These are phyloP conservation scores for Eremothecium coryli DNA, from an alignment of 1,139 yeast genomes.

Conservation along the genomic window DNA sequence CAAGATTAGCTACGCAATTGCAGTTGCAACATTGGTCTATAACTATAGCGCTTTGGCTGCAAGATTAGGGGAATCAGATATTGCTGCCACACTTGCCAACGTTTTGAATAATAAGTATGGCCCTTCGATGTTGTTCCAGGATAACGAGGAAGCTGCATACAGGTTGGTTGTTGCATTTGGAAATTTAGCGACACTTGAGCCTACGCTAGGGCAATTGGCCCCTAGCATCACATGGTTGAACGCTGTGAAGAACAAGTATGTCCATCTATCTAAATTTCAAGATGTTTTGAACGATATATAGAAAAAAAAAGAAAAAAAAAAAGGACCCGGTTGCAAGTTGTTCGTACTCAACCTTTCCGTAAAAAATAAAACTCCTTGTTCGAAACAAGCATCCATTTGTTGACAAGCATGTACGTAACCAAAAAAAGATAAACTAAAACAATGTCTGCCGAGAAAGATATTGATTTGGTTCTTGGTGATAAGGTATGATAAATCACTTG, in stretches of 20 bases:
- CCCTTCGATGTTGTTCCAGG: slow-evolving; percentile 23
- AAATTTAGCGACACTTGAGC: slow-evolving; percentile 32
- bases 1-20: slow-evolving; percentile 32
- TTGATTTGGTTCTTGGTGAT: slow-evolving; percentile 15
- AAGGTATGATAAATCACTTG: too few relatives aligned
- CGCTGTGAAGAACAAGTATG: slow-evolving; percentile 17
- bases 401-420: too few relatives aligned
- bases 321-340: too few relatives aligned
- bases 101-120: slow-evolving; percentile 26
- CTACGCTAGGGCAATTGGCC: slow-evolving; percentile 26
- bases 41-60: slow-evolving; percentile 39
- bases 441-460: slow-evolving; percentile 18
- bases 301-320: background rate
- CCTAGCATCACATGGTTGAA: slow-evolving; percentile 27
- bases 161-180: slow-evolving; percentile 49
- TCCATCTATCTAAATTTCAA: slow-evolving; percentile 17
- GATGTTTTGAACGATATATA: slow-evolving; percentile 17
- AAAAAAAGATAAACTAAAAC: slow-evolving; percentile 3
- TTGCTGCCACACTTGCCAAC: slow-evolving; percentile 25
- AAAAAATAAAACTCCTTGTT: background rate
- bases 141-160: slow-evolving; percentile 46
- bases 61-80: slow-evolving; percentile 18
- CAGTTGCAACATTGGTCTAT: slow-evolving; percentile 45
- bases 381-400: background rate
- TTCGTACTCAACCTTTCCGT: background rate